Conservation (phyloP, 441 rosid genomes). For the Mallotus japonicus region DNA sequence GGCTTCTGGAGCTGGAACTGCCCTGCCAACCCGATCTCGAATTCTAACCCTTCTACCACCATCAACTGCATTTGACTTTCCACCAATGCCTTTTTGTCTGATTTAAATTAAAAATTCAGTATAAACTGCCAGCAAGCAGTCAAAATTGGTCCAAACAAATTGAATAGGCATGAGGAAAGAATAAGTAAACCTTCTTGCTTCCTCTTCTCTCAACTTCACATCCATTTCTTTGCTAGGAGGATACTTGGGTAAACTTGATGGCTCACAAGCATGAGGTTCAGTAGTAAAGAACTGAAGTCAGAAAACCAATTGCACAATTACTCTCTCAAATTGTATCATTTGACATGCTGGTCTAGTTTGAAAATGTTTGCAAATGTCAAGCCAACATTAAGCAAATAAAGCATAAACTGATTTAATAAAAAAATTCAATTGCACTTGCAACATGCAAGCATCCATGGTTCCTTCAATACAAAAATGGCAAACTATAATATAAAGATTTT, state of each 20-base stretch:
- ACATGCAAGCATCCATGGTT: constrained; percentile 10
- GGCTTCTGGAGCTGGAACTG: constrained; percentile 89
- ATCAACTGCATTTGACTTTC: constrained; percentile 55
- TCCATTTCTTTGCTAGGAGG: constrained; percentile 95
- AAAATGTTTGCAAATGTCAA: background rate
- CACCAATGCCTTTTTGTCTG: constrained; percentile 60
- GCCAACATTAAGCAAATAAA: background rate
- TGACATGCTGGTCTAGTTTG: constrained; percentile 10
- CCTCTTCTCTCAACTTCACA: constrained; percentile 77
- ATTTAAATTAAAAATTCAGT: constrained; percentile 16
- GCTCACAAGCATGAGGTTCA: constrained; percentile 80
- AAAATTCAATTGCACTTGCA: background rate
- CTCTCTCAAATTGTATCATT: constrained; percentile 8
- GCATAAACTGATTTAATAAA: background rate
- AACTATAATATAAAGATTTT: no score
- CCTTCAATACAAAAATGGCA: background rate
- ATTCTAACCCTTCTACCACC: constrained; percentile 55
- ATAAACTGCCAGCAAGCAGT: constrained; percentile 24
- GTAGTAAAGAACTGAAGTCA: constrained; percentile 69
- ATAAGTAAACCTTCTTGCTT: constrained; percentile 64
- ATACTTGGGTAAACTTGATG: constrained; percentile 81
- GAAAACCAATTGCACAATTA: constrained; percentile 25
- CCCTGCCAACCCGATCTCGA: constrained; percentile 67
- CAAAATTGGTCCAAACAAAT: constrained; percentile 14
- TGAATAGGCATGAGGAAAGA: constrained; percentile 13